Evolutionary conservation across 495 filamentous ascomycete species (phyloP), one percentile per base, ranked within the genome.

Genomic region (Podospora pseudopauciseta): DNA sequence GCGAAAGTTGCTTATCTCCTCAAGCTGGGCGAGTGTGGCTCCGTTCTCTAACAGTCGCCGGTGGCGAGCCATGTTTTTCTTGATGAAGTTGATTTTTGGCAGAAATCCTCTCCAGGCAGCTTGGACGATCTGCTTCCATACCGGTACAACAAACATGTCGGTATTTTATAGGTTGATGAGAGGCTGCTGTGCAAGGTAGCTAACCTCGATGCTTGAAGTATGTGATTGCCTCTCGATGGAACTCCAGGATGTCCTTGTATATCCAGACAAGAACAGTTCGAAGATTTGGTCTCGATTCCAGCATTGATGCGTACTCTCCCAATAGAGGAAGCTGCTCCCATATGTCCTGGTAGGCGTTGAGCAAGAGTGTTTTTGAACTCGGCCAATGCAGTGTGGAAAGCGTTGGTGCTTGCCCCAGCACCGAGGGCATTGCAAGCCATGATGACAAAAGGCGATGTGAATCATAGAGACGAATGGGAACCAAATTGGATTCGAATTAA

Each of bases 181-280:
- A 44, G 9, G 39, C 13, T 11, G n/a, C 59, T 18, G 59, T 4
- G 20, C 28, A 20, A 20, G 20, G 20, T 20, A 20, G 20, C 67
- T 53, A 34, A 75, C 71, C 54, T 64, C 20, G 68, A 11, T 44
- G 20, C 53, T 70, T 64, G 54, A 78, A 79, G 60, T 76, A 75
- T 54, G 76, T 68, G 9, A 83, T 57, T 7, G 76, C 76, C 59
- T 70, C 60, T 57, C 57, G 67, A 63, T 85, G 80, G 65, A 85
- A 85, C n/a, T 77, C 72, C 15, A 84, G 65, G 27, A 85, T 80
- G 69, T 84, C 82, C 34, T 72, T 71, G 65, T 80, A 84, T 16
- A 84, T 72, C 19, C 77, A 59, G 4, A 64, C 66, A 9, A 83
- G 69, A 59, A 75, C 68, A 13, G 64, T 39, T 27, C 63, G 63